phyloP scores from a whole-genome alignment of 371 early-diverging fungal species.

The Apophysomyces sp. region DNA sequence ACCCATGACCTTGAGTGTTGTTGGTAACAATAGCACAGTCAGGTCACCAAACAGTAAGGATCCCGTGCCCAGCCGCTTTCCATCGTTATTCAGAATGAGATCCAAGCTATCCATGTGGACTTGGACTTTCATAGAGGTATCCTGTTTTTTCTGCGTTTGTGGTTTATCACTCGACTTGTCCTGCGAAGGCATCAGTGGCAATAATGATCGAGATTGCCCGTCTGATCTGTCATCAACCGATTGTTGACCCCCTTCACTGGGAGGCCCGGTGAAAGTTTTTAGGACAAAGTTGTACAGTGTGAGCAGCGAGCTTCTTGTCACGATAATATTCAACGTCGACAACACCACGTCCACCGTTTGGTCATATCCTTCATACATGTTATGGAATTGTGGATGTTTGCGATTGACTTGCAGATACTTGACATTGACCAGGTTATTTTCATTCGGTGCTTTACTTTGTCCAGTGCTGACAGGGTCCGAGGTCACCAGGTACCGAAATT shows the following conservation, averaged over 20 bases:
- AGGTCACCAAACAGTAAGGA: slow-evolving; percentile 74
- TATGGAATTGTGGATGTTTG: slow-evolving; percentile 74
- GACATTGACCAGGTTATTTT: slow-evolving; percentile 68
- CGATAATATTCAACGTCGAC: slow-evolving; percentile 79
- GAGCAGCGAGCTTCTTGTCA: slow-evolving; percentile 85
- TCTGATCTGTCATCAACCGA: background rate
- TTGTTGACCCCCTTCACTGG: background rate
- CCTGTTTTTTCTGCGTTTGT: slow-evolving; percentile 21
- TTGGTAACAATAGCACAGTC: slow-evolving; percentile 59
- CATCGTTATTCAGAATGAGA: slow-evolving; percentile 85
- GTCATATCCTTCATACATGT: slow-evolving; percentile 76
- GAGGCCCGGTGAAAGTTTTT: slow-evolving; percentile 64
- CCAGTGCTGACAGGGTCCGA: slow-evolving; percentile 45
- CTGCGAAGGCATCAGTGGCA: background rate
- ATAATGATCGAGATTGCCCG: background rate
- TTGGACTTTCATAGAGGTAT: slow-evolving; percentile 54
- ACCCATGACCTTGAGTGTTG: slow-evolving; percentile 71
- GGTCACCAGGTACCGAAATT: slow-evolving; percentile 68
- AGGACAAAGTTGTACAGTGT: slow-evolving; percentile 85
- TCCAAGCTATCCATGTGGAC: slow-evolving; percentile 77
- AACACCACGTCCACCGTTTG: slow-evolving; percentile 83
- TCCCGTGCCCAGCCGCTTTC: slow-evolving; percentile 74
- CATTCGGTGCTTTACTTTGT: slow-evolving; percentile 22
- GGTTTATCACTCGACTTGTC: slow-evolving; percentile 27
- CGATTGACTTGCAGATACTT: slow-evolving; percentile 73